Conservation (phyloP, 306 rosid genomes). For the Vigna radiata region DNA sequence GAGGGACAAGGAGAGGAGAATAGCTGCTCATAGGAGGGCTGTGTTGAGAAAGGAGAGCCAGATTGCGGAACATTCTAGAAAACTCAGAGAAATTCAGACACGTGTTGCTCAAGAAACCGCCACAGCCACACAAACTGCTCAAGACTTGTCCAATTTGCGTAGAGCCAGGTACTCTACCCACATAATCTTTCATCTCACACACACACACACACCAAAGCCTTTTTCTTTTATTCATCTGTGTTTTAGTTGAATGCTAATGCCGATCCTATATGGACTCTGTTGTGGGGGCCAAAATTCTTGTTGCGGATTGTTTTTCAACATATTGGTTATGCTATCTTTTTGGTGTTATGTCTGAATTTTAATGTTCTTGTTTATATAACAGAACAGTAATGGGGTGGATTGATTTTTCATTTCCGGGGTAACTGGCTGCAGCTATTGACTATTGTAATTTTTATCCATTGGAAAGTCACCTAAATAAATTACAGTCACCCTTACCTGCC, state of each 20-base stretch:
- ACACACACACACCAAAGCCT: too few relatives aligned
- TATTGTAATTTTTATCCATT: neutral
- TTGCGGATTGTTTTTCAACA: neutral
- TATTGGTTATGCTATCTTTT: neutral
- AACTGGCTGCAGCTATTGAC: neutral
- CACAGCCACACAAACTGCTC: constrained; percentile 42
- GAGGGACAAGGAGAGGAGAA: constrained; percentile 67
- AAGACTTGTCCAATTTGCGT: constrained; percentile 63
- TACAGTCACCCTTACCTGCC: neutral
- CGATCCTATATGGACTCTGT: neutral
- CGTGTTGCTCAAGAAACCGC: constrained; percentile 53
- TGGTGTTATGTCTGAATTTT: constrained; percentile 6
- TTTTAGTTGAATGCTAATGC: constrained; percentile 17
- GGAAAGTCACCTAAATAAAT: neutral
- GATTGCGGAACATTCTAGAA: constrained; percentile 65
- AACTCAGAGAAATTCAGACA: constrained; percentile 49
- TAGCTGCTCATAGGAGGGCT: constrained; percentile 62
- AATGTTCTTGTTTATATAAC: constrained; percentile 4
- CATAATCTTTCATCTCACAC: neutral
- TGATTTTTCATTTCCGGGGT: neutral
- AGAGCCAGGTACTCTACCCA: constrained; percentile 56
- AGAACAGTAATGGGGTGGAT: constrained; percentile 1
- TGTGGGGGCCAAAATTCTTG: neutral
- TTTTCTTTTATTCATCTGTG: neutral
- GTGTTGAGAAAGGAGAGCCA: constrained; percentile 76